Base-by-base conservation (phyloP, 768 basidiomycete genomes). In the Mycena kentingensis region DNA sequence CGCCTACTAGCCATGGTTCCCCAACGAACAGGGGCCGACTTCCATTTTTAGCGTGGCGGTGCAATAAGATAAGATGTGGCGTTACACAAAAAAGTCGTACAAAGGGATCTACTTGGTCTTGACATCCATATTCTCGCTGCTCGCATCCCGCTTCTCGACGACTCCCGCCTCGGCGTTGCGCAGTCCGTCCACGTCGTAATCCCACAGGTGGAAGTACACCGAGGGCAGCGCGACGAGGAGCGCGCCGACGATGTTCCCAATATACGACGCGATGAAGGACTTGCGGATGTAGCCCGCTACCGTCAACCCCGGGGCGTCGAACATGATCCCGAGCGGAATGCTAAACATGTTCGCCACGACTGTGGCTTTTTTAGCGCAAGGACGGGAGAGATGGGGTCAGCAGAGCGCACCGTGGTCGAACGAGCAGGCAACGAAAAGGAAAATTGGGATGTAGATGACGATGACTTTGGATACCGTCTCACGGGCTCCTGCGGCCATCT, bases 331-430 rank as follows among this genome's bases (percentile, higher is more conserved):
- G 31, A 88, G 65, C 0, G 85, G 85, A 7, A 89, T 69, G 3
- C 81, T 87, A 65, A 83, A 88, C 87, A 89, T 88, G 63, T 89
- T 89, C 18, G 87, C 87, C 24, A 87, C 70, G 10, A 87, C 85
- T 85, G 39, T 15, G 45, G 29, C 27, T n/a, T n/a, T n/a, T n/a
- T n/a, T n/a, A n/a, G 26, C 45, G 27, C 16, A 35, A 37, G 54
- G 28, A 43, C 8, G 22, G 32, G 19, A 8, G n/a, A 7, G 4
- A 6, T 21, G 12, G 6, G 29, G 39, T 37, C 13, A 44, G 27
- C 3, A 2, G 19, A 49, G 56, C 74, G 50, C 64, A 81, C 87
- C 84, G 72, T 89, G 87, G 60, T 89, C 87, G 57, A 76, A 87
- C 12, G 79, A 79, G 56, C 83, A 84, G 0, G 88, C 76, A 5